Base-by-base conservation (phyloP, 495 filamentous ascomycete genomes). In the Sordaria brevicollis region DNA sequence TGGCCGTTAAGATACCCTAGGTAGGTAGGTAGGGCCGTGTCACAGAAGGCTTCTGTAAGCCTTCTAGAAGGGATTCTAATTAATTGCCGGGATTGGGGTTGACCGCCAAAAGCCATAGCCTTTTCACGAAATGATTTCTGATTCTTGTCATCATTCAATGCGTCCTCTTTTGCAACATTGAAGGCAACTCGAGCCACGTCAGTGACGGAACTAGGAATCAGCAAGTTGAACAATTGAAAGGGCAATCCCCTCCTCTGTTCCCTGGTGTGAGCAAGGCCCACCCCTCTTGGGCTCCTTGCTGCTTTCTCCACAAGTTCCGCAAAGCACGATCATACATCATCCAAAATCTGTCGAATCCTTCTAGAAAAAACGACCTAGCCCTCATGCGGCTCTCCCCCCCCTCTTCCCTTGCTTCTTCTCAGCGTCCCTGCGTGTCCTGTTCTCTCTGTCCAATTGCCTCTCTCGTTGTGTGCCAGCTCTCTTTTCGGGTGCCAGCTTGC, bases 281-380 rank as follows among this genome's bases (percentile, higher is more conserved):
- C 72, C 72, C 69, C 72, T 71, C 71, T 65, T 38, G 29, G 36
- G 21, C 69, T 36, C 49, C 57, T 35, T 35, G 57, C 65, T 68
- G 33, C 62, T 68, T n/a, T 73, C 75, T 74, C 75, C 77, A 77
- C 72, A 74, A 34, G 62, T 67, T 65, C 37, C 65, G 69, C 72
- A 67, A 71, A 70, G 70, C 71, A 72, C 69, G 70, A 69, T 72
- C 75, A 74, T 62, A 76, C 73, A 76, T n/a, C n/a, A n/a, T n/a
- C 19, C 25, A 19, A 25, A 72, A 67, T 71, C 70, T 68, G 72
- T 78, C 71, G 77, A 80, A 79, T 49, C 67, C 31, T 80, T 80
- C 78, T 79, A 80, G 78, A 80, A 80, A 62, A 67, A 67, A 69
- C 71, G 76, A 77, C 78, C 77, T 67, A 76, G 67, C 67, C 71